phyloP scores from a whole-genome alignment of 495 filamentous ascomycete species.

The Coniosporium apollinis region DNA sequence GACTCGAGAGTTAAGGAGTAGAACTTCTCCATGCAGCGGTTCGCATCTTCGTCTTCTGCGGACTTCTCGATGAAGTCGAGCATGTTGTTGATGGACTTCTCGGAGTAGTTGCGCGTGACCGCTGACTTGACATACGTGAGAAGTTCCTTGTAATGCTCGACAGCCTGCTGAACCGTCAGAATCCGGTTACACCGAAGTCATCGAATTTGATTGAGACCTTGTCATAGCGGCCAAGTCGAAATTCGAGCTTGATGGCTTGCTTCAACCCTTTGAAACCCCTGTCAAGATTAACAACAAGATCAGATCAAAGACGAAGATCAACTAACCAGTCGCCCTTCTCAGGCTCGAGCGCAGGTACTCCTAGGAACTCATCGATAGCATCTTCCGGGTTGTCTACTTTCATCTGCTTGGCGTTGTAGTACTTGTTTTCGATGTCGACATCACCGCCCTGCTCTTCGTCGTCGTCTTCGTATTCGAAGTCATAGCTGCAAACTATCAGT shows the following conservation, averaged over 20 bases:
- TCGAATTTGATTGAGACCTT: slow-evolving; percentile 37
- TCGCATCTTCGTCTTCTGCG: slow-evolving; percentile 61
- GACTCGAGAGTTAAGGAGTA: slow-evolving; percentile 84
- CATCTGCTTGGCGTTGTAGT: slow-evolving; percentile 98
- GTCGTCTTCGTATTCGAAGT: slow-evolving; percentile 88
- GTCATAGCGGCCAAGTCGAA: slow-evolving; percentile 69
- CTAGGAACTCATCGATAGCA: slow-evolving; percentile 81
- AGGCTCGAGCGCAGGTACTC: slow-evolving; percentile 62
- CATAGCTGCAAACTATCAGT: slow-evolving; percentile 42
- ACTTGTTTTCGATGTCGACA: slow-evolving; percentile 96
- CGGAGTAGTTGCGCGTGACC: slow-evolving; percentile 94
- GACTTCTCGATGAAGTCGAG: slow-evolving; percentile 95
- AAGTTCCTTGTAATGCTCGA: slow-evolving; percentile 89
- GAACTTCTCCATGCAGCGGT: slow-evolving; percentile 85
- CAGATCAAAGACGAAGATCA: not conserved
- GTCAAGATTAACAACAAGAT: not conserved
- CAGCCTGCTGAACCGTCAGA: slow-evolving; percentile 42
- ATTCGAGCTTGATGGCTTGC: slow-evolving; percentile 94
- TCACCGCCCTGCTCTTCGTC: slow-evolving; percentile 78
- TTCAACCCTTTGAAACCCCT: slow-evolving; percentile 96
- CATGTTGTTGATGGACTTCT: slow-evolving; percentile 99
- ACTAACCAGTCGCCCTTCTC: slow-evolving; percentile 84
- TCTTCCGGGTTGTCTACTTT: slow-evolving; percentile 75
- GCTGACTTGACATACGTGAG: slow-evolving; percentile 95
- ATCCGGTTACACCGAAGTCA: slow-evolving; percentile 4